Conservation (phyloP, 768 basidiomycete genomes). For the Boletus edulis region DNA sequence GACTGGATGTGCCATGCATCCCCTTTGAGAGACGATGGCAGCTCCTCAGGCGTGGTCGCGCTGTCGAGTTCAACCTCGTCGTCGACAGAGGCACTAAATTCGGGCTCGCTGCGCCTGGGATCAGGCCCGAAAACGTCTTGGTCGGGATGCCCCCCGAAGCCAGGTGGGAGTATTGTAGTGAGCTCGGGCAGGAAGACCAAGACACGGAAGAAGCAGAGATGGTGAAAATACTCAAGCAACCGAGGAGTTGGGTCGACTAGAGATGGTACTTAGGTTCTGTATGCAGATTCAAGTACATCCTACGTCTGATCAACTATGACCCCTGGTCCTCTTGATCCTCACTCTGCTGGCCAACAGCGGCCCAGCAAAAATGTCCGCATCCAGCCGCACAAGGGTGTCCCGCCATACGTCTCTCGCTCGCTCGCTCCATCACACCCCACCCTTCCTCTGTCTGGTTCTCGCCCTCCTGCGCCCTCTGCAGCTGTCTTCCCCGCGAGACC, state of each 20-base stretch:
- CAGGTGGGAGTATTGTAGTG: conserved; percentile 66
- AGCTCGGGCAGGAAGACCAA: conserved; percentile 45
- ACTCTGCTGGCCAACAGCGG: conserved; percentile 27
- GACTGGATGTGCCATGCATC: conserved; percentile 30
- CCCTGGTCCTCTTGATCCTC: background rate
- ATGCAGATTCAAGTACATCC: too few species aligned
- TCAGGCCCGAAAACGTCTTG: conserved; percentile 62
- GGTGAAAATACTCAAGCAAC: conserved; percentile 42
- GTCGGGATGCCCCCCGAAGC: conserved; percentile 65
- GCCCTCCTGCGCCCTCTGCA: conserved; percentile 17
- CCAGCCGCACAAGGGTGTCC: conserved; percentile 77
- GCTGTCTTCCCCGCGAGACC: conserved; percentile 21
- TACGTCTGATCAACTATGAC: too few species aligned
- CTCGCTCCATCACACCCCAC: background rate
- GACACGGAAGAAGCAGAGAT: conserved; percentile 51
- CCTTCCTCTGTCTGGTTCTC: conserved; percentile 14
- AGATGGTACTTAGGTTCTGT: too few species aligned
- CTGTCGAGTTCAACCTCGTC: conserved; percentile 65
- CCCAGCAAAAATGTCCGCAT: conserved; percentile 84
- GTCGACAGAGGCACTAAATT: conserved; percentile 70
- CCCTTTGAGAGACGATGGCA: conserved; percentile 45
- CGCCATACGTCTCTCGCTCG: conserved; percentile 13
- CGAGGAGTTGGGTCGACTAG: conserved; percentile 17
- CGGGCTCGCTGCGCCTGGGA: conserved; percentile 56
- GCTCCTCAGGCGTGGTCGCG: conserved; percentile 47